Percentiles rank a stretch among this genome's conserved stretches.
phyloP scores from a whole-genome alignment of 208 protist species.

The Leptomonas seymouri region DNA sequence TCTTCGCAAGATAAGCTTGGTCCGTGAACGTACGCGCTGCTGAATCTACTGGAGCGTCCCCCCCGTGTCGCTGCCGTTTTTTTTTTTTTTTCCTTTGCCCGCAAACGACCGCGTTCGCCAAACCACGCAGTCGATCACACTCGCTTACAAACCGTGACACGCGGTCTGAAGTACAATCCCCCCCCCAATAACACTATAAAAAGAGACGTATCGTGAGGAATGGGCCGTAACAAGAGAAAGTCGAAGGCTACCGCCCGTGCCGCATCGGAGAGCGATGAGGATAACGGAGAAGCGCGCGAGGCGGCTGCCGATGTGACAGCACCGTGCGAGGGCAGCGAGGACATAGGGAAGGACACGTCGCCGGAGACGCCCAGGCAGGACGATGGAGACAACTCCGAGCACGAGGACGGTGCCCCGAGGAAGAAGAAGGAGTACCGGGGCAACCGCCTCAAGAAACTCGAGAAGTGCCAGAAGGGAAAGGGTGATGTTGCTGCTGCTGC shows the following conservation, averaged over 20 bases:
- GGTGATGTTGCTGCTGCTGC: constrained; percentile 16
- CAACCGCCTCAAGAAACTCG: constrained; percentile 48
- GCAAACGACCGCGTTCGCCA: not conserved
- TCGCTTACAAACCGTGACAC: too few relatives aligned
- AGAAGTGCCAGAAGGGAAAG: constrained; percentile 40
- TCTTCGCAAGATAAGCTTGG: too few relatives aligned
- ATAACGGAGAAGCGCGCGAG: constrained; percentile 22
- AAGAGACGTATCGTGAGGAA: constrained; percentile 11
- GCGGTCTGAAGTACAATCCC: too few relatives aligned
- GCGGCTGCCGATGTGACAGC: not conserved
- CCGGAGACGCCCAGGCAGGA: not conserved
- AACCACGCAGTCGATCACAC: too few relatives aligned
- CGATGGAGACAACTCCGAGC: constrained; percentile 1
- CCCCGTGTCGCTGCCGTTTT: not conserved
- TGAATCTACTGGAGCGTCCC: too few relatives aligned
- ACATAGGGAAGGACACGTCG: not conserved
- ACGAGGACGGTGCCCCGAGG: not conserved
- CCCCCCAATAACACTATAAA: too few relatives aligned
- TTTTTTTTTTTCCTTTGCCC: not conserved
- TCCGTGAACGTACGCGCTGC: too few relatives aligned
- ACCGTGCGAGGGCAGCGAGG: constrained; percentile 6
- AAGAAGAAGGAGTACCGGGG: constrained; percentile 77
- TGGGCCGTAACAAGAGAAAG: constrained; percentile 73
- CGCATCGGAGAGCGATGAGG: constrained; percentile 28
- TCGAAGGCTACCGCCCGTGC: constrained; percentile 36